These are phyloP conservation scores for Odonthalia washingtoniensis DNA, from an alignment of 31 red algal genomes.

Conservation along the genomic window DNA sequence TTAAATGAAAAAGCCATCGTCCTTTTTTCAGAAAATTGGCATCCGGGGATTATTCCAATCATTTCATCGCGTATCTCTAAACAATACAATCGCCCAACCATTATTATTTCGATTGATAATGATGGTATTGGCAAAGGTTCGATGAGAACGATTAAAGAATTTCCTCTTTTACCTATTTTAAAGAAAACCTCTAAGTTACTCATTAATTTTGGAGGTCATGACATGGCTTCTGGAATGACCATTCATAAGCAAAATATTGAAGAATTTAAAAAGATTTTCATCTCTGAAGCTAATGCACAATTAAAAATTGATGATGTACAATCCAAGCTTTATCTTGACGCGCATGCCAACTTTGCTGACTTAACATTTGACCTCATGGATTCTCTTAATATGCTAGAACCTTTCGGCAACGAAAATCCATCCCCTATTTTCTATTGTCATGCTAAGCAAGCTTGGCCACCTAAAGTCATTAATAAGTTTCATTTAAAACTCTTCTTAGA, in stretches of 20 bases:
- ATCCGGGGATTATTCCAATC: constrained; percentile 17
- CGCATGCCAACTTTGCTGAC: constrained; percentile 2
- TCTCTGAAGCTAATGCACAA: neutral
- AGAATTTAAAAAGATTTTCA: constrained; percentile 6
- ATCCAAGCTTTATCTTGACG: neutral
- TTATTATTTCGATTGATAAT: constrained; percentile 13
- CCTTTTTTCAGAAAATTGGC: constrained; percentile 15
- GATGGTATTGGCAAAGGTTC: constrained; percentile 4
- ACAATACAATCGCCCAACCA: constrained; percentile 11
- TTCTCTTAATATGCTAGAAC: constrained; percentile 1
- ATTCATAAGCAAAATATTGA: constrained; percentile 20
- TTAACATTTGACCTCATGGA: constrained; percentile 12
- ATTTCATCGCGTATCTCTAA: constrained; percentile 3
- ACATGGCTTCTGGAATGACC: constrained; percentile 20
- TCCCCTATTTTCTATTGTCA: neutral
- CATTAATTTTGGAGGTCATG: constrained; percentile 7
- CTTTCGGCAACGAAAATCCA: constrained; percentile 16
- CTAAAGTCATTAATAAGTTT: neutral
- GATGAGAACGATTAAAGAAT: neutral
- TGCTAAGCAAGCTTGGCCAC: neutral
- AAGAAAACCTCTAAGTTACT: neutral
- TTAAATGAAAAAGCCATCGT: constrained; percentile 12
- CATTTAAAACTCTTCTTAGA: constrained; percentile 9
- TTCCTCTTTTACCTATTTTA: neutral
- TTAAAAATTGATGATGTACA: neutral